These are phyloP conservation scores for Spirogloea muscicola DNA, from an alignment of 139 green algal genomes.

Conservation along the genomic window DNA sequence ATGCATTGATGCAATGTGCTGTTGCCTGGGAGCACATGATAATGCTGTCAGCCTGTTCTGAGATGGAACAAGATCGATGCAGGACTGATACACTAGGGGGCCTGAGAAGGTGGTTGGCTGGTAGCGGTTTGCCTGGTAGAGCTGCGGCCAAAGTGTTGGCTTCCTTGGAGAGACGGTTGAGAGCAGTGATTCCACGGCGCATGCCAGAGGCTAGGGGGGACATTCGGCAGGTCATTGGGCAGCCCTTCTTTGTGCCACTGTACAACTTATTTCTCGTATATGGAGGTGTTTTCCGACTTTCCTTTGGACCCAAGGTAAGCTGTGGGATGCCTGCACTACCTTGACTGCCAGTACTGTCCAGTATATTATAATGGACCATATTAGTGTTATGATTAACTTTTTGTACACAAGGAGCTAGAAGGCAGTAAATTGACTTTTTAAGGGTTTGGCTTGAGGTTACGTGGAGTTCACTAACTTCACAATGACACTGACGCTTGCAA, in stretches of 20 bases:
- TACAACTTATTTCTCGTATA: conserved; percentile 81
- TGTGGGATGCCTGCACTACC: no score
- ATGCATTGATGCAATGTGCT: no score
- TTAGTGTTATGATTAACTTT: no score
- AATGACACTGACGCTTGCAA: no score
- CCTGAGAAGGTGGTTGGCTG: conserved; percentile 6
- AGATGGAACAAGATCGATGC: neutral
- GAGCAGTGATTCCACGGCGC: conserved; percentile 46
- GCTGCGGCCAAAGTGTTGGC: conserved; percentile 55
- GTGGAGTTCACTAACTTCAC: no score
- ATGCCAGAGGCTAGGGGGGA: conserved; percentile 82
- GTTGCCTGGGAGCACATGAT: neutral
- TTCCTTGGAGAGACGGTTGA: conserved; percentile 64
- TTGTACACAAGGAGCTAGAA: no score
- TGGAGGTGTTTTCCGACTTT: conserved; percentile 81
- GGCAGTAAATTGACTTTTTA: no score
- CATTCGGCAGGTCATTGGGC: conserved; percentile 83
- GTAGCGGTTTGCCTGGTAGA: neutral
- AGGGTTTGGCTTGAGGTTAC: no score
- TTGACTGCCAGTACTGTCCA: no score
- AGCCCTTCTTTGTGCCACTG: conserved; percentile 92
- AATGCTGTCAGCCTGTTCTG: neutral
- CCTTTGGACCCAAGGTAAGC: conserved; percentile 88
- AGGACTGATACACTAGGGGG: conserved; percentile 13
- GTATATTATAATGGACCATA: no score